Evolutionary conservation across 108 stramenopile species (phyloP), one percentile per base, ranked within the genome.

Genomic region (Skeletonema grethae): DNA sequence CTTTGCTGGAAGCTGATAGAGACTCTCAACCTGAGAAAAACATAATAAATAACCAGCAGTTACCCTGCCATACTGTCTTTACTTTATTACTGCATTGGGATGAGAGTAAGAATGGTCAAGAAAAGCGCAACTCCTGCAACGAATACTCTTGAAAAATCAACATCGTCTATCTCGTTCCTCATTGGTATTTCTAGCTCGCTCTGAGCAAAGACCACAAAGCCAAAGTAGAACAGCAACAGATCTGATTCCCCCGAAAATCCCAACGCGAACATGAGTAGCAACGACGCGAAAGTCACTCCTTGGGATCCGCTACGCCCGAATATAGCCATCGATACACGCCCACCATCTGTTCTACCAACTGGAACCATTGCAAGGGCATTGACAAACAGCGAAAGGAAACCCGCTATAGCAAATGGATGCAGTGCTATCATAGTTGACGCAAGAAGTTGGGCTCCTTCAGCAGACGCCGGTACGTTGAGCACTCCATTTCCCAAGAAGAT

Each of bases 331-430:
- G 87, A 82, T 57, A 91, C 84, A 50, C 93, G 68, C 5, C 93
- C 93, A 16, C 93, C 93, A 66, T 94, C 93, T 22, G 93, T 94
- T 46, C 88, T 88, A 30, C 93, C 93, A 67, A 85, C 78, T 31
- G 93, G 93, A 29, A 91, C 69, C 34, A 94, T 31, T 9, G 72
- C 70, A 34, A 91, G 63, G 8, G 90, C 90, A 81, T 94, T 94
- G 3, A 94, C 83, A 61, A 94, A 64, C 38, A 94, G 72, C 28
- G 86, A 69, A 30, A 90, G 76, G 61, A 85, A 94, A 34, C 93
- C 93, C 8, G 93, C 90, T 46, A 94, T 65, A 4, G 93, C 87
- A 3, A 87, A 73, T n/a, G 93, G 93, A 72, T 94, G 93, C 5
- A 94, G 70, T 5, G 87, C 75, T 45, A 94, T 85, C 11, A 76